A percentile compares a stretch with the other conserved stretches of the same genome.
phyloP scores from a whole-genome alignment of 2,329 filamentous ascomycete genomes.

The Cytospora leucostoma region DNA sequence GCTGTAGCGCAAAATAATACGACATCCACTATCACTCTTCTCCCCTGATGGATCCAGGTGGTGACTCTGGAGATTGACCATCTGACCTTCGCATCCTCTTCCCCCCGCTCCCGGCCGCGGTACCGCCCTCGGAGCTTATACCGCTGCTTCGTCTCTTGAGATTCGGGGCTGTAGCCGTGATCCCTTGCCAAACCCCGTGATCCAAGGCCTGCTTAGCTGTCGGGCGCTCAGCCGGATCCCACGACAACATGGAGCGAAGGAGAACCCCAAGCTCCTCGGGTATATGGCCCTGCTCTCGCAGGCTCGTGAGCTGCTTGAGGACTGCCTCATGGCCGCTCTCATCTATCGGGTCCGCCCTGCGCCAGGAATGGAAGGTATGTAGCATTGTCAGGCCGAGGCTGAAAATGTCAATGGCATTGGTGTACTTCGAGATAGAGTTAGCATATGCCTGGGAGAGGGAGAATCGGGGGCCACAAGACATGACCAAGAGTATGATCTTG shows the following conservation, averaged over 20 bases:
- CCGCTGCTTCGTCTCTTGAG: too few species aligned
- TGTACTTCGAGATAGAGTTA: neutral
- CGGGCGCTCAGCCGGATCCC: conserved; percentile 4
- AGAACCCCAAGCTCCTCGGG: neutral
- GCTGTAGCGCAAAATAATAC: too few species aligned
- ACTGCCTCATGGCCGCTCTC: neutral
- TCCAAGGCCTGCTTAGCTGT: conserved; percentile 5
- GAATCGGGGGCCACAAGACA: too few species aligned
- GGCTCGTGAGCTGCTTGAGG: neutral
- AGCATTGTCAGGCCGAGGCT: conserved; percentile 7
- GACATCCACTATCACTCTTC: too few species aligned
- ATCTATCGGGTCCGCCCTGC: neutral
- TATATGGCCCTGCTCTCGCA: neutral
- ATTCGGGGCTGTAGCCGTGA: too few species aligned
- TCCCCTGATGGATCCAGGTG: too few species aligned
- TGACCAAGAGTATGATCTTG: too few species aligned
- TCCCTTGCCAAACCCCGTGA: neutral
- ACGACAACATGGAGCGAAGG: conserved; percentile 5
- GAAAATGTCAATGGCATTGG: conserved; percentile 11
- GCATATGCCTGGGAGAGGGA: too few species aligned
- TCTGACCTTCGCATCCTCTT: too few species aligned
- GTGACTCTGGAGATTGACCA: too few species aligned
- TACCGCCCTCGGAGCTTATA: too few species aligned
- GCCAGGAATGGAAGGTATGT: neutral
- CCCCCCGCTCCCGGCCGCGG: too few species aligned